phyloP scores from a whole-genome alignment of 768 basidiomycete species.

The Mycena chlorophos region DNA sequence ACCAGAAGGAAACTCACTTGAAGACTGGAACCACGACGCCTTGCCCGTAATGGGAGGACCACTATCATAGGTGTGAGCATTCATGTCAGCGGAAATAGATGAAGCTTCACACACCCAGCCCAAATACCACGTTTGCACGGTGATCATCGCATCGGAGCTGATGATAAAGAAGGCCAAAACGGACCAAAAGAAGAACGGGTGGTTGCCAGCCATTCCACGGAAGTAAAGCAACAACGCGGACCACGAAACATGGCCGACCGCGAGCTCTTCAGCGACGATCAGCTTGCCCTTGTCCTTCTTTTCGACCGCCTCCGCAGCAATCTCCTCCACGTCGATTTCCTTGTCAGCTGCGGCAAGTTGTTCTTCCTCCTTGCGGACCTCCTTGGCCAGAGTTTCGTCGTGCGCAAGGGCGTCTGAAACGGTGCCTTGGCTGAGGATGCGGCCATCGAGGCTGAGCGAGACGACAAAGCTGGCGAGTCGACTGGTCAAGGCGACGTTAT shows the following conservation, averaged over 20 bases:
- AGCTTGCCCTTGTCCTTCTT: slow-evolving; percentile 51
- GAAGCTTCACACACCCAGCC: slow-evolving; percentile 38
- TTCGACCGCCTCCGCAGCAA: slow-evolving; percentile 17
- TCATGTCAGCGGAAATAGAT: background rate
- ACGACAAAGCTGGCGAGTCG: slow-evolving; percentile 60
- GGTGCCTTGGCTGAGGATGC: slow-evolving; percentile 50
- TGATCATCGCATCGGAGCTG: slow-evolving; percentile 25
- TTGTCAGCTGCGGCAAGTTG: slow-evolving; percentile 30
- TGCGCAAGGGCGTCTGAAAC: slow-evolving; percentile 48
- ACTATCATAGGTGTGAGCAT: background rate
- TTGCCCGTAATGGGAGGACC: slow-evolving; percentile 38
- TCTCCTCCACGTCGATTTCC: slow-evolving; percentile 21
- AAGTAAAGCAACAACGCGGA: slow-evolving; percentile 37
- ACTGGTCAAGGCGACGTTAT: slow-evolving; percentile 46
- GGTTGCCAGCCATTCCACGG: slow-evolving; percentile 37
- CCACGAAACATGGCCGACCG: slow-evolving; percentile 58
- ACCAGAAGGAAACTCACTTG: slow-evolving; percentile 33
- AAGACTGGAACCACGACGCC: slow-evolving; percentile 34
- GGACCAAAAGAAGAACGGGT: slow-evolving; percentile 36
- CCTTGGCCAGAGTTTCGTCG: slow-evolving; percentile 36
- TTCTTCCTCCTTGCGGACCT: slow-evolving; percentile 32
- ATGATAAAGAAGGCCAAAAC: slow-evolving; percentile 27
- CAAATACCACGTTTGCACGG: slow-evolving; percentile 43
- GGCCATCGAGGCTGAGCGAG: slow-evolving; percentile 55
- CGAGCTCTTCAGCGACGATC: slow-evolving; percentile 63